Conservation (phyloP, 352 stramenopile genomes). For the Phytophthora idaei region DNA sequence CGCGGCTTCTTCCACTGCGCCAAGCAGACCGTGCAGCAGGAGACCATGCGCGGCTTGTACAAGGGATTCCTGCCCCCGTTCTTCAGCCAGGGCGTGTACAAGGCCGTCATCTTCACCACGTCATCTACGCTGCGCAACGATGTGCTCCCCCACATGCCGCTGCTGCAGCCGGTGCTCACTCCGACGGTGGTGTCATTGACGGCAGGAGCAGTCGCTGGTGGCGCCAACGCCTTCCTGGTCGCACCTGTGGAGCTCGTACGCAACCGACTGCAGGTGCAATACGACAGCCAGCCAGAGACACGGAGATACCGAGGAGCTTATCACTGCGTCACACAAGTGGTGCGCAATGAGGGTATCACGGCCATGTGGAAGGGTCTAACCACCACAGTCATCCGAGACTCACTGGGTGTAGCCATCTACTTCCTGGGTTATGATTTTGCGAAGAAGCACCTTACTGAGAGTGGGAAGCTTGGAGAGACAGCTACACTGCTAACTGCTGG, state of each 20-base stretch:
- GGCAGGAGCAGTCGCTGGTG: conserved; percentile 60
- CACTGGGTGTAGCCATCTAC: conserved; percentile 84
- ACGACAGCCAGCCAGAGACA: conserved; percentile 53
- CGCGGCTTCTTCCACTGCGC: conserved; percentile 68
- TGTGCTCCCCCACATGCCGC: conserved; percentile 40
- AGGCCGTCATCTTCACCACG: conserved; percentile 88
- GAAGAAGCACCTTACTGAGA: conserved; percentile 42
- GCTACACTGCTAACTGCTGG: conserved; percentile 64
- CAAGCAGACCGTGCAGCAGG: conserved; percentile 59
- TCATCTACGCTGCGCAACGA: conserved; percentile 65
- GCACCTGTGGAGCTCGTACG: conserved; percentile 80
- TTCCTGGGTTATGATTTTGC: conserved; percentile 87
- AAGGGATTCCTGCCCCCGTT: conserved; percentile 88
- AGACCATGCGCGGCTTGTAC: conserved; percentile 76
- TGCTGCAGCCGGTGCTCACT: conserved; percentile 48
- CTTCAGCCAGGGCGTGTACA: conserved; percentile 89
- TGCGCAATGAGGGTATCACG: conserved; percentile 57
- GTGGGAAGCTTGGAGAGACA: conserved; percentile 47
- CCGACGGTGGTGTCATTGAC: conserved; percentile 49
- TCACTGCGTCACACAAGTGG: conserved; percentile 65
- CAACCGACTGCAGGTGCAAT: conserved; percentile 84
- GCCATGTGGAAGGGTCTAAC: conserved; percentile 80
- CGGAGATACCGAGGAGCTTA: conserved; percentile 57
- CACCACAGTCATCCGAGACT: conserved; percentile 83
- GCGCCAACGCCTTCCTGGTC: conserved; percentile 77